These are phyloP conservation scores for Meyerozyma athensensis DNA, from an alignment of 1,139 yeast genomes.

Conservation along the genomic window DNA sequence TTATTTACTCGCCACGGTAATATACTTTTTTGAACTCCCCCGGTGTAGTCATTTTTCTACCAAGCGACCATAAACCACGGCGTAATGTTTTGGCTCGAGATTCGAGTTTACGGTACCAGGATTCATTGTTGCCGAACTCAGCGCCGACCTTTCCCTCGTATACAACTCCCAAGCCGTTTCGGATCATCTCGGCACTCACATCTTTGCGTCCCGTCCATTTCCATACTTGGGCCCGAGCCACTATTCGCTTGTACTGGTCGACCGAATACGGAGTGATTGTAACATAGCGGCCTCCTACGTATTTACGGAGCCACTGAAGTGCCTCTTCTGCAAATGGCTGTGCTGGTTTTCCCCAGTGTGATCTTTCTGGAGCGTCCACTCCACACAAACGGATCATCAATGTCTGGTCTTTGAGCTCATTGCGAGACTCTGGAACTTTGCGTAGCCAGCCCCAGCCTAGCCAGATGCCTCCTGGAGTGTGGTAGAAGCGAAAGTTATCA, in stretches of 20 bases:
- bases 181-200: constrained; percentile 82
- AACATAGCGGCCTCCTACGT: constrained; percentile 60
- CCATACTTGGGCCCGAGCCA: constrained; percentile 73
- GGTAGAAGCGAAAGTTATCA: constrained; percentile 87
- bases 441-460: constrained; percentile 96
- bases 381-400: constrained; percentile 78
- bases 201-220: constrained; percentile 73
- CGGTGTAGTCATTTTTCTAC: constrained; percentile 60
- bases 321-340: constrained; percentile 90
- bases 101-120: constrained; percentile 55
- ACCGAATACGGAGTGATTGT: constrained; percentile 71
- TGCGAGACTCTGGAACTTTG: constrained; percentile 36
- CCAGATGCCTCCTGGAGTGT: constrained; percentile 84
- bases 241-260: constrained; percentile 89
- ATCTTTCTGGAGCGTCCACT: constrained; percentile 95
- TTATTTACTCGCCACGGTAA: constrained; percentile 1
- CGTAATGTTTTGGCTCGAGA: constrained; percentile 49
- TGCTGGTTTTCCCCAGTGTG: constrained; percentile 92
- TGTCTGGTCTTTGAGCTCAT: constrained; percentile 52
- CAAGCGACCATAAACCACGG: constrained; percentile 69
- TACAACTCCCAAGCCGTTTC: constrained; percentile 77
- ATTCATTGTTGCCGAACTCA: constrained; percentile 78
- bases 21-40: constrained; percentile 63
- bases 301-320: constrained; percentile 63
- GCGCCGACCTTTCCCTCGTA: constrained; percentile 81